Conservation (phyloP, 768 basidiomycete genomes). For the Mrakia gelida region DNA sequence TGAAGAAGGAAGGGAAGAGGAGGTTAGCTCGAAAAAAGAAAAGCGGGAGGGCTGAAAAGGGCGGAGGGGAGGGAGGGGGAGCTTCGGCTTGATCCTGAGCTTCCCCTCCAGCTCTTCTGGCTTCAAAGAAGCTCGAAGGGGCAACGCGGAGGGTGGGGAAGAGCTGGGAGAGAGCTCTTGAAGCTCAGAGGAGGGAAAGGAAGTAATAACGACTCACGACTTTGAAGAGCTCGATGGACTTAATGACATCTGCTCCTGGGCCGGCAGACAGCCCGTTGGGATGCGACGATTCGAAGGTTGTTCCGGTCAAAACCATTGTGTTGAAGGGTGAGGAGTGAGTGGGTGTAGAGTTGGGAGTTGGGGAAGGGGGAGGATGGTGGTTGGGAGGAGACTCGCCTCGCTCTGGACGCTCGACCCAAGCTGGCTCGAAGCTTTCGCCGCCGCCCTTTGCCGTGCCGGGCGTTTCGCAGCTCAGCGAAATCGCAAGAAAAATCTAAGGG, state of each 20-base stretch:
- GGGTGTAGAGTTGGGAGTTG: background rate
- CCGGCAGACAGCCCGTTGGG: slow-evolving; percentile 20
- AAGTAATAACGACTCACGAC: too few relatives aligned
- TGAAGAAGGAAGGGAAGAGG: background rate
- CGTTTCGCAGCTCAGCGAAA: too few relatives aligned
- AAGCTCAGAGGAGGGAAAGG: background rate
- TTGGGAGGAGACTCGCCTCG: background rate
- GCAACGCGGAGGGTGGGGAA: background rate
- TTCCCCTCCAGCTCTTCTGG: background rate
- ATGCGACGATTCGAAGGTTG: slow-evolving; percentile 21
- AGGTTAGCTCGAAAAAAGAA: slow-evolving; percentile 1
- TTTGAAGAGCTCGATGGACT: slow-evolving; percentile 52
- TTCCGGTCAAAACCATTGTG: slow-evolving; percentile 12
- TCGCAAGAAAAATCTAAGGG: too few relatives aligned
- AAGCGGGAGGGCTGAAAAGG: background rate
- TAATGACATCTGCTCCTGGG: slow-evolving; percentile 37
- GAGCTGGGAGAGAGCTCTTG: background rate
- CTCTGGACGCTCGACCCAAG: too few relatives aligned
- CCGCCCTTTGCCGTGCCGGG: too few relatives aligned
- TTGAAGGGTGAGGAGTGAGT: background rate
- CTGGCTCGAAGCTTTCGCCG: too few relatives aligned
- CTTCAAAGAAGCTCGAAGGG: background rate
- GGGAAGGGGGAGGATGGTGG: background rate
- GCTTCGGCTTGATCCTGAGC: background rate
- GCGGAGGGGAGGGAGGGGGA: background rate